Base-by-base conservation (phyloP, 2,329 filamentous ascomycete species). In the Apiospora kogelbergensis region DNA sequence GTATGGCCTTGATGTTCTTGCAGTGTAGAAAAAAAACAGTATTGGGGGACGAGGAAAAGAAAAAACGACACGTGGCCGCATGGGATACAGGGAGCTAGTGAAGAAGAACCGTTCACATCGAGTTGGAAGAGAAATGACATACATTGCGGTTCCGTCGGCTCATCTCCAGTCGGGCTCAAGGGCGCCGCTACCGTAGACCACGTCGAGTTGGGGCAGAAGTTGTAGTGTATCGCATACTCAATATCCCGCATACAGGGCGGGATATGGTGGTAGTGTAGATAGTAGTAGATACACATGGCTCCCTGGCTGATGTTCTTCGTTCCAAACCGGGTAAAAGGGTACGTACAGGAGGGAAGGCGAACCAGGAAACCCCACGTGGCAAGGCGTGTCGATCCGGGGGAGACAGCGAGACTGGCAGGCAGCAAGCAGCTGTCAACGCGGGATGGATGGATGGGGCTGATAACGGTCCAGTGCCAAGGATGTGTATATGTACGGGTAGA, bases 191-290 rank as follows among this genome's bases (percentile, higher is more conserved):
- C 20, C 44, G 74, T 77, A 67, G 70, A 70, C 10, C 75, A 70
- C 13, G 74, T 75, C 26, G 83, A 79, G 42, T 77, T 74, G 2
- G 73, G 67, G 71, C 84, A 86, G 74, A 82, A 86, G 33, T 75
- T 75, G 76, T 85, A 86, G 72, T 83, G 80, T 45, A 81, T 74
- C 13, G 76, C 75, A 69, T 81, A 82, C 68, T 82, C 80, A 66
- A 84, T 76, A 37, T 79, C 77, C 9, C 80, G 80, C 20, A 72
- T 72, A 72, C 84, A 86, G 6, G 84, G 82, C 30, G 79, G 74
- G 40, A 82, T 72, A 72, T 86, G 85, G 73, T 88, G 85, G 74
- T 85, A 82, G 73, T 87, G 85, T 53, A 85, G 78, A 73, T 84
- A 84, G 71, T 84, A 83, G 76, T 82, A 83, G 70, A 79, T 81